Conservation (phyloP, 805 yeast species). For the Blastobotrys muscicola region DNA sequence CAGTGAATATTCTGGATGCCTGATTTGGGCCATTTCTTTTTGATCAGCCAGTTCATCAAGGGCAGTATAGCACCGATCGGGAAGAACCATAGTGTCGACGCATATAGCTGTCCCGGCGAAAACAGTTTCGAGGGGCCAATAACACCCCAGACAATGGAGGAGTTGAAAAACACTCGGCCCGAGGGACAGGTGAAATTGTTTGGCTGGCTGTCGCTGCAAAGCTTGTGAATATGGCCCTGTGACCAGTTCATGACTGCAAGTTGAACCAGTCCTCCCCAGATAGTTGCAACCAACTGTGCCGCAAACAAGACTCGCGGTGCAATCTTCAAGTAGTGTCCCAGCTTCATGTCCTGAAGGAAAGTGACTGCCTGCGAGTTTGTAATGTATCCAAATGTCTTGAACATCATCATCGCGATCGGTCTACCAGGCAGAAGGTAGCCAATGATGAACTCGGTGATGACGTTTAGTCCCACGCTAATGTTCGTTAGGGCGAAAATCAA, state of each 20-base stretch:
- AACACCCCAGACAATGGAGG: conserved; percentile 56
- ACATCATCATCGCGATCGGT: conserved; percentile 52
- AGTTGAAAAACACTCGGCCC: conserved; percentile 39
- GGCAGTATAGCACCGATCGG: conserved; percentile 45
- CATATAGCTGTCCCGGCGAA: conserved; percentile 39
- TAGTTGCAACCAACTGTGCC: conserved; percentile 38
- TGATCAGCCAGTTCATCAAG: conserved; percentile 31
- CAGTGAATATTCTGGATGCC: conserved; percentile 44
- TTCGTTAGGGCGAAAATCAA: conserved; percentile 56
- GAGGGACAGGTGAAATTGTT: conserved; percentile 41
- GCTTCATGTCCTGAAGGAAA: conserved; percentile 47
- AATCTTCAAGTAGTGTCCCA: conserved; percentile 56
- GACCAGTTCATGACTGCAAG: conserved; percentile 36
- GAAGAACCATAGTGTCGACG: conserved; percentile 49
- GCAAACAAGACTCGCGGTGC: conserved; percentile 53
- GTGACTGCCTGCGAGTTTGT: conserved; percentile 45
- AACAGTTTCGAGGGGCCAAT: conserved; percentile 55
- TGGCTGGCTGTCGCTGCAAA: conserved; percentile 37
- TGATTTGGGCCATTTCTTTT: conserved; percentile 33
- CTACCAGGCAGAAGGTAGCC: conserved; percentile 58
- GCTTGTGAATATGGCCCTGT: conserved; percentile 28
- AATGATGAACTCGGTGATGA: conserved; percentile 51
- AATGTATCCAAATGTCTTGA: conserved; percentile 51
- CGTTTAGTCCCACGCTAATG: conserved; percentile 48
- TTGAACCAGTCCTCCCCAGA: conserved; percentile 37